A percentile compares a stretch with the other conserved stretches of the same genome.
phyloP scores from a whole-genome alignment of 306 rosid species.

The Glycine tomentella region DNA sequence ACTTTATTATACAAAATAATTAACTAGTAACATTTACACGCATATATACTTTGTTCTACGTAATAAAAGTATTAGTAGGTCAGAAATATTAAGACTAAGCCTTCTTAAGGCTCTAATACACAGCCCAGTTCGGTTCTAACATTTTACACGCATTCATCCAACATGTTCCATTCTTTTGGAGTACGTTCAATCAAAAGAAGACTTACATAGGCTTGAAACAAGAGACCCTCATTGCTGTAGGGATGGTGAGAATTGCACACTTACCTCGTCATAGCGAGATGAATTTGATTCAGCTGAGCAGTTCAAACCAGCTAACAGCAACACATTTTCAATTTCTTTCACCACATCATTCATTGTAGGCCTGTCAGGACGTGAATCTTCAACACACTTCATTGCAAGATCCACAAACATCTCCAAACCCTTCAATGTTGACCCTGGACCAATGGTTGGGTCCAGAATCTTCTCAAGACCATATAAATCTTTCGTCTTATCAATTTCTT shows the following conservation, averaged over 20 bases:
- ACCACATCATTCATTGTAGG: slow-evolving; percentile 67
- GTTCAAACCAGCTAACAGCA: slow-evolving; percentile 50
- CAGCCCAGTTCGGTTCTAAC: background rate
- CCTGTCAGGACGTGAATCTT: slow-evolving; percentile 53
- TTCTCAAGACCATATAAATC: slow-evolving; percentile 40
- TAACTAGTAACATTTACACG: too few species aligned
- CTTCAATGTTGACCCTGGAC: slow-evolving; percentile 40
- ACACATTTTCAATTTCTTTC: slow-evolving; percentile 57
- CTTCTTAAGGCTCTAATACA: background rate
- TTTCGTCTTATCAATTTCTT: slow-evolving; percentile 50
- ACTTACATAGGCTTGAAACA: background rate
- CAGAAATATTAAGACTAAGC: background rate
- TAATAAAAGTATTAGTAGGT: background rate
- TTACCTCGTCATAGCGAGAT: slow-evolving; percentile 51
- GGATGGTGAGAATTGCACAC: slow-evolving; percentile 29
- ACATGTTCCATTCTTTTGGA: background rate
- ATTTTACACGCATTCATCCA: background rate
- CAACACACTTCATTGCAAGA: slow-evolving; percentile 60
- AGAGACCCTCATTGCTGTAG: background rate
- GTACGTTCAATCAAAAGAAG: too few species aligned
- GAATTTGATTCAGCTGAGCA: slow-evolving; percentile 50
- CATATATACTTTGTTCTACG: background rate
- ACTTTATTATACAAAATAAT: too few species aligned
- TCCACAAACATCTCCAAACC: slow-evolving; percentile 59
- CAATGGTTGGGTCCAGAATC: slow-evolving; percentile 57